These are phyloP conservation scores for Pseudogymnoascus sp. DNA, from an alignment of 2,329 filamentous ascomycete species.

Conservation along the genomic window DNA sequence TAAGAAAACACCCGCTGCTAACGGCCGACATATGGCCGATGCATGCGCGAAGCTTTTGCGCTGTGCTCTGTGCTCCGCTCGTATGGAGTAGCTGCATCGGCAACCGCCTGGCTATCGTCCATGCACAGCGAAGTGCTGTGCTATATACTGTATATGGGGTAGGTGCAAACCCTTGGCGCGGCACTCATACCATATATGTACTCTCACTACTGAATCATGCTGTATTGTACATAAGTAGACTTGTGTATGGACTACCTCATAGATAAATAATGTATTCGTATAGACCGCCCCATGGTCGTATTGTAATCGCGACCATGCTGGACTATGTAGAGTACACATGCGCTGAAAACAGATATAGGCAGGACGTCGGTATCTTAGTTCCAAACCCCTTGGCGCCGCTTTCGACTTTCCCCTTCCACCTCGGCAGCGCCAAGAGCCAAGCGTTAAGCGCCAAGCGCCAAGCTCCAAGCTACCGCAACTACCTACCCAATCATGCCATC, in stretches of 20 bases:
- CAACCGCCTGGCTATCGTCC: background rate
- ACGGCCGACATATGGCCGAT: background rate
- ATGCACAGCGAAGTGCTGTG: background rate
- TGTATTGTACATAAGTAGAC: background rate
- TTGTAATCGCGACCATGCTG: background rate
- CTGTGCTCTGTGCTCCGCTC: background rate
- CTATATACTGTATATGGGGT: background rate
- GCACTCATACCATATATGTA: background rate
- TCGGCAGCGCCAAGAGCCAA: background rate
- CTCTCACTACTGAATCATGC: background rate
- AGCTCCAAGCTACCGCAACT: background rate
- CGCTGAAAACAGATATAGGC: background rate
- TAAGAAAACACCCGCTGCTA: background rate
- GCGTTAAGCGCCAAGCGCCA: background rate
- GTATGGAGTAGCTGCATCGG: background rate
- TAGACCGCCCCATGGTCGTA: background rate
- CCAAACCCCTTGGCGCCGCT: background rate
- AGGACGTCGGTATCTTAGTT: background rate
- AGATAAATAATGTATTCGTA: background rate
- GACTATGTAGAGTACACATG: background rate
- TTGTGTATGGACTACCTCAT: background rate
- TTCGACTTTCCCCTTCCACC: background rate
- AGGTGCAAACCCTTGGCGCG: background rate
- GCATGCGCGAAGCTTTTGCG: background rate
- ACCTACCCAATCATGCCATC: background rate